phyloP scores from a whole-genome alignment of 805 yeast species.

The Hanseniaspora pseudoguilliermondii region DNA sequence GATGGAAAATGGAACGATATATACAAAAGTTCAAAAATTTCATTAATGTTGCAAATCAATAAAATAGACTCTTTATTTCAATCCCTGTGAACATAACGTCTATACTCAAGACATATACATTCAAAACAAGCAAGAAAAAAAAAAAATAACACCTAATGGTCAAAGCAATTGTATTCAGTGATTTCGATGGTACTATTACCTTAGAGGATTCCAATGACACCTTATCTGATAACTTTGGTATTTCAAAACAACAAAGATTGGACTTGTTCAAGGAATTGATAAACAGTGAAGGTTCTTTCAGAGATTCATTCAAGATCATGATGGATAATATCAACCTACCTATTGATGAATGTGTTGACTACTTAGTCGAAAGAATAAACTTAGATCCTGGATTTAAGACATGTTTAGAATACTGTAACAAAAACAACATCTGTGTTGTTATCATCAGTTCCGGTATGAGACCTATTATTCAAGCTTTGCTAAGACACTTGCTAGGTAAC shows the following conservation, averaged over 20 bases:
- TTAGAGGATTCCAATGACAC: constrained; percentile 88
- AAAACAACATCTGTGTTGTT: constrained; percentile 63
- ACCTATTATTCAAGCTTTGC: constrained; percentile 72
- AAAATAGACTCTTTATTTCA: too few relatives aligned
- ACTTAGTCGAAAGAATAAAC: constrained; percentile 48
- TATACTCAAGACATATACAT: neutral
- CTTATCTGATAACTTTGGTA: constrained; percentile 78
- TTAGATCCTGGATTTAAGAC: constrained; percentile 84
- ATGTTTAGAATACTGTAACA: constrained; percentile 68
- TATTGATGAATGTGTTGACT: constrained; percentile 68
- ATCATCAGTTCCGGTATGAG: constrained; percentile 90
- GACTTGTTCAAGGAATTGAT: constrained; percentile 61
- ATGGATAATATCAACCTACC: constrained; percentile 64
- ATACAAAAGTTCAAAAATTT: too few relatives aligned
- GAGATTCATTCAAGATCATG: constrained; percentile 80
- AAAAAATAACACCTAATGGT: constrained; percentile 19
- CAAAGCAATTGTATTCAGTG: constrained; percentile 82
- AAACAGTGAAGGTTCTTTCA: constrained; percentile 51
- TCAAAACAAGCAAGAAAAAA: neutral
- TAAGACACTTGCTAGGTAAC: constrained; percentile 59
- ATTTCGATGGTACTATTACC: constrained; percentile 97
- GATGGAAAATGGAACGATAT: too few relatives aligned
- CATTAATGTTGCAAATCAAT: too few relatives aligned
- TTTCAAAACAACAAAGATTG: constrained; percentile 57
- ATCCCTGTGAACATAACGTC: neutral